These are phyloP conservation scores for Aspergillus eucalypticola DNA, from an alignment of 2,329 filamentous ascomycete genomes.

Conservation along the genomic window DNA sequence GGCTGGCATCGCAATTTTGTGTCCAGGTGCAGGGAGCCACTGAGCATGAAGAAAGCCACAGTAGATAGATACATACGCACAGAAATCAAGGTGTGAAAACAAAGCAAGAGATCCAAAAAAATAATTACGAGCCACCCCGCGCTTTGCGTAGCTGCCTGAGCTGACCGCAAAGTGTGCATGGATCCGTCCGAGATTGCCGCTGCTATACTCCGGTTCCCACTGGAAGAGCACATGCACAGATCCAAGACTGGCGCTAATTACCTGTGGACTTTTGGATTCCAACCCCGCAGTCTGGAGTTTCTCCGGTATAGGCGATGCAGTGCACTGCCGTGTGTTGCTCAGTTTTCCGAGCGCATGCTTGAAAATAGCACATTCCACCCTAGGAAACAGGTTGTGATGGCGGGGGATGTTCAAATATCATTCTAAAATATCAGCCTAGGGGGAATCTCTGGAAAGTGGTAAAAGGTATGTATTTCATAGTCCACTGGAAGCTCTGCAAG, in stretches of 20 bases:
- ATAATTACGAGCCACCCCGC: neutral
- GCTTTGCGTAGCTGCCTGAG: conserved; percentile 2
- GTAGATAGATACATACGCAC: neutral
- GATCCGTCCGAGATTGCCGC: neutral
- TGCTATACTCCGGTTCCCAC: neutral
- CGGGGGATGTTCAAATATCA: too few relatives aligned
- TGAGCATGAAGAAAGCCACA: neutral
- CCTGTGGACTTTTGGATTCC: neutral
- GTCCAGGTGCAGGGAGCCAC: neutral
- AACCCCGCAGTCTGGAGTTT: neutral
- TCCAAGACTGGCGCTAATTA: neutral
- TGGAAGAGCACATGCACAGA: neutral
- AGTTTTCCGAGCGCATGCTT: too few relatives aligned
- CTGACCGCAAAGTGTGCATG: neutral
- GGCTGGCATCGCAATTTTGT: neutral
- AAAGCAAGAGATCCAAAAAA: neutral
- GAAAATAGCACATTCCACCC: too few relatives aligned
- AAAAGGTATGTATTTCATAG: neutral
- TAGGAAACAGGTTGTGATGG: too few relatives aligned
- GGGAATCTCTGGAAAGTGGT: too few relatives aligned
- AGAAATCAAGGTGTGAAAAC: neutral
- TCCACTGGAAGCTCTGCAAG: neutral
- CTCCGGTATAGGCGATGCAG: neutral
- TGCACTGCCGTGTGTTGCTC: neutral
- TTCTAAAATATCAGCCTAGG: too few relatives aligned